Evolutionary conservation across 2,329 filamentous ascomycete species (phyloP), one percentile per base, ranked within the genome.

Genomic region (Ceratocystis cacaofunesta): DNA sequence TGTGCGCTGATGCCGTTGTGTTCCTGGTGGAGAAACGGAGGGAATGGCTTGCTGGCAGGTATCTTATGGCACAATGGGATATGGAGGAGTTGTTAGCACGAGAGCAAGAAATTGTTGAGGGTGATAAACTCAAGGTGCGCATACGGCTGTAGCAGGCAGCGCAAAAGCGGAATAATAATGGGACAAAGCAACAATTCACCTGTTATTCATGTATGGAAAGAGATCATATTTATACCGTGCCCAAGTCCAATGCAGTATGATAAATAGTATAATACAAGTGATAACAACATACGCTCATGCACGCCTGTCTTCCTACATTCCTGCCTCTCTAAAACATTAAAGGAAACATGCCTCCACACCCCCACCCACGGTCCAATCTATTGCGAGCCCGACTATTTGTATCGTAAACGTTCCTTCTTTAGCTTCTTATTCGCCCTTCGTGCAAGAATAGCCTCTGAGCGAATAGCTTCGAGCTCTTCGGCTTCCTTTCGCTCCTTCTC

Each of bases 41-140:
- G 36, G 73, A 76, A 1, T 81, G 78, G 78, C 69, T 81, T 22
- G 72, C 72, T 1, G 78, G 76, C 0, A 71, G 78, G 65, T 80
- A 77, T 69, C 67, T 79, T 3, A 75, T 70, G 66, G 72, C 68
- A n/a, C 76, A 72, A 30, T 81, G 78, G 79, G 78, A 80, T 68
- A 75, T 81, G 75, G 71, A 72, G 10, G 76, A 79, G 69, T 70
- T 80, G 61, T 69, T 77, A 66, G 68, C 64, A 0, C 75, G 73
- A 69, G 74, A 77, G 68, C 70, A 76, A 2, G 75, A 78, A 62
- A 76, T 80, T 69, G 71, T 79, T 68, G 62, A 72, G 66, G 63
- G 44, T 10, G 62, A 69, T 41, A 62, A 68, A 44, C 41, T 69
- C 17, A 74, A 72, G 66, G 60, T 66, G 50, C 41, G 68, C 52